phyloP scores from a whole-genome alignment of 2,329 filamentous ascomycete species.

The Neopestalotiopsis rosae region DNA sequence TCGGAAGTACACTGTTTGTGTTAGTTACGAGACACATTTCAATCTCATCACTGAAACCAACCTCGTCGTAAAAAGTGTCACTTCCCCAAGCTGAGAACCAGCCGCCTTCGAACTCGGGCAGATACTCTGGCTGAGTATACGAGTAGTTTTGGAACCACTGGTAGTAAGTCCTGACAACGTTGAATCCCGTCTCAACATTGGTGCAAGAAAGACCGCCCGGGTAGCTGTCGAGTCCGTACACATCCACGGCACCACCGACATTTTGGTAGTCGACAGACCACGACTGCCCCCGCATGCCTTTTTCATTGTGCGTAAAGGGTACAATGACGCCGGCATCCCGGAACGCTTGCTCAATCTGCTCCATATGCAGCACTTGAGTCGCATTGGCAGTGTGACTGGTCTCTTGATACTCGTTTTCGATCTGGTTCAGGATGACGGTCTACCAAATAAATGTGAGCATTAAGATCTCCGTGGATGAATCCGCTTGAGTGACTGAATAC shows the following conservation, averaged over 20 bases:
- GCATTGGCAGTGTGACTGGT: conserved; percentile 46
- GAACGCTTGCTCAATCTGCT: conserved; percentile 53
- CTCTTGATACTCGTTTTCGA: conserved; percentile 59
- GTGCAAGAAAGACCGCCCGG: conserved; percentile 54
- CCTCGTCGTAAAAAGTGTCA: conserved; percentile 52
- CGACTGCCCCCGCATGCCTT: conserved; percentile 51
- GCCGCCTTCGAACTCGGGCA: conserved; percentile 60
- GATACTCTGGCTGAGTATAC: conserved; percentile 55
- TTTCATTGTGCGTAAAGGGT: conserved; percentile 56
- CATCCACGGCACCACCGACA: conserved; percentile 58
- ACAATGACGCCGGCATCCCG: conserved; percentile 52
- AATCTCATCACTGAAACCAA: conserved; percentile 6
- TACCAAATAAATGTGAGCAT: not conserved
- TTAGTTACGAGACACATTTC: not conserved
- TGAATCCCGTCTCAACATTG: conserved; percentile 53
- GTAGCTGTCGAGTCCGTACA: conserved; percentile 54
- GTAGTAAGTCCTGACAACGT: conserved; percentile 56
- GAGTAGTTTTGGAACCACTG: conserved; percentile 64
- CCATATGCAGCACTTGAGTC: conserved; percentile 56
- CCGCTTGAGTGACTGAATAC: not conserved
- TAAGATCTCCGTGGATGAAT: not conserved
- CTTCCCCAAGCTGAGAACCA: conserved; percentile 60
- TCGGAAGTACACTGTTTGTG: conserved; percentile 1
- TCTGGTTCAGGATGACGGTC: conserved; percentile 55
- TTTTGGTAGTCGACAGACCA: conserved; percentile 62